Evolutionary conservation across 1,284 basidiomycete genomes (phyloP).

Genomic region (Sanghuangporus baumii): DNA sequence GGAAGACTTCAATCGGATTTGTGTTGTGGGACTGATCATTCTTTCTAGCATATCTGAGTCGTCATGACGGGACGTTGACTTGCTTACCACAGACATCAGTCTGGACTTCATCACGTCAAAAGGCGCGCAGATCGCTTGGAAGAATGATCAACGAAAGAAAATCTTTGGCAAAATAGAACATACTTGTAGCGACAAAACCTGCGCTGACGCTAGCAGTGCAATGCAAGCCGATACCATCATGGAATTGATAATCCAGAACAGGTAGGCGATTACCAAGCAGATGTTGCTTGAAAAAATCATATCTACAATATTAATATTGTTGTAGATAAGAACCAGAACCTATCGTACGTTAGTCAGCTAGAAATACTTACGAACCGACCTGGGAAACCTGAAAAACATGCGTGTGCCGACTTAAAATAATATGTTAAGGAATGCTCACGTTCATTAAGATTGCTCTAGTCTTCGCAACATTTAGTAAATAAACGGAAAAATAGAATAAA

Average conservation of each 20-base stretch:
- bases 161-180: conserved; percentile 24
- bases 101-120: conserved; percentile 82
- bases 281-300: conserved; percentile 79
- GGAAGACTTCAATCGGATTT: conserved; percentile 46
- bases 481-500: conserved; percentile 1
- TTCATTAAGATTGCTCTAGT: conserved; percentile 83
- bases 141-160: conserved; percentile 8
- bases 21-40: conserved; percentile 41
- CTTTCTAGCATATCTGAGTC: neutral
- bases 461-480: conserved; percentile 29
- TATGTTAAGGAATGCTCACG: conserved; percentile 39
- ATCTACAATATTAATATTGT: conserved; percentile 41
- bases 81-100: conserved; percentile 64
- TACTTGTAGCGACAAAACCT: conserved; percentile 87
- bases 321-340: neutral
- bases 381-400: conserved; percentile 57
- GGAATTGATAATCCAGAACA: conserved; percentile 59
- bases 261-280: conserved; percentile 53
- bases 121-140: conserved; percentile 77
- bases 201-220: conserved; percentile 59
- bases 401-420: neutral
- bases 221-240: conserved; percentile 65
- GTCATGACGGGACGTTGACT: neutral
- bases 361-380: conserved; percentile 75
- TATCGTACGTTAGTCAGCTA: neutral